Base-by-base conservation (phyloP, 2,329 filamentous ascomycete species). In the Bipolaris bicolor region DNA sequence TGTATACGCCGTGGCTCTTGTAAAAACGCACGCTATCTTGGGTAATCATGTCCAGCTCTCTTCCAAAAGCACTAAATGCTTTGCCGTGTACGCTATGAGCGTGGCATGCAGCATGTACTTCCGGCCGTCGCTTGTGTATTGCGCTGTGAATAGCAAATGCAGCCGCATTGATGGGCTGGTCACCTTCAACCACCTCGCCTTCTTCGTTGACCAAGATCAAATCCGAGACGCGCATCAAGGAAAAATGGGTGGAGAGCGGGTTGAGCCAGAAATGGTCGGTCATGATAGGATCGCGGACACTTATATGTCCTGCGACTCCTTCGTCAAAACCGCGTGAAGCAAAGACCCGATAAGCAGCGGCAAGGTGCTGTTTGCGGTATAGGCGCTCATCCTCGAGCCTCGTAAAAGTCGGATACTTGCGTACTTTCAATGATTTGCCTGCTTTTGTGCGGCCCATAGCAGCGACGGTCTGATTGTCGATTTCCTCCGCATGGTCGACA, bases 141-240 rank as follows among this genome's bases (percentile, higher is more conserved):
- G 79, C 79, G 3, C 75, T 77, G 58, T 82, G 79, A 37, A 81
- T 82, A 0, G 78, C 76, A 60, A 81, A 82, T 0, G 78, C 80
- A 0, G 80, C 79, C 5, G 78, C 76, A 55, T 81, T 81, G 60
- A 82, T 74, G 60, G 71, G 72, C 49, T 74, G 66, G 76, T 78
- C 54, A 9, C 77, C 78, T 16, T 76, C 67, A 1, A 79, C 76
- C 1, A 79, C 73, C 18, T 75, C 65, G 20, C 79, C 79, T 15
- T 75, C 66, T 55, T 80, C 77, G 45, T 79, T 75, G 66, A 80
- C 76, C 1, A 80, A 74, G 41, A 80, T 78, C 51, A 81, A 64
- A 52, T 80, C 78, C 2, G 70, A 76, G 22, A 79, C 78, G 18
- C 65, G 63, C 52, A 81, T 77, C 20, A 75, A 73, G 1, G 70